A percentile compares a stretch with the other conserved stretches of the same genome.
phyloP scores from a whole-genome alignment of 148 eudicot species.

The Linanthus parryae region DNA sequence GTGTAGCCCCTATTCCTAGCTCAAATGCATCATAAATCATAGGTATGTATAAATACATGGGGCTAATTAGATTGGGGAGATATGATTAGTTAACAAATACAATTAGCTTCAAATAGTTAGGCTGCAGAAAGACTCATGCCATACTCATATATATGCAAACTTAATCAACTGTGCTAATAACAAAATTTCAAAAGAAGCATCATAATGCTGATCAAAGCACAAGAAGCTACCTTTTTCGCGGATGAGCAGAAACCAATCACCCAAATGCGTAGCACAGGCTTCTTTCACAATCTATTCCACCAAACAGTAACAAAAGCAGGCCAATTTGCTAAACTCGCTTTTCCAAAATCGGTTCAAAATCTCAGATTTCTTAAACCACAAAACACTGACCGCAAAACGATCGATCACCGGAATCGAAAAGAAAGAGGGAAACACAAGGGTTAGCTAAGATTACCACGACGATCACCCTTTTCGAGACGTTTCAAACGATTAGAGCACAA shows the following conservation, averaged over 20 bases:
- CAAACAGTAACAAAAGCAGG: background rate
- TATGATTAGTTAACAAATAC: too few relatives aligned
- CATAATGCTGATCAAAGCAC: background rate
- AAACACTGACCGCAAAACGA: background rate
- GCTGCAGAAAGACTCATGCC: background rate
- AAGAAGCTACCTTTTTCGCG: background rate
- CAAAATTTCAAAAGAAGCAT: background rate
- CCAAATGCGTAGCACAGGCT: background rate
- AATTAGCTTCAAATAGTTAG: background rate
- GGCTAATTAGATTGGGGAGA: too few relatives aligned
- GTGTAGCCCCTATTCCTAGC: background rate
- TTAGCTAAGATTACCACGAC: constrained; percentile 96
- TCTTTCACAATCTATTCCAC: background rate
- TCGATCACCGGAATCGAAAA: background rate
- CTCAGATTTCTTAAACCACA: constrained; percentile 4
- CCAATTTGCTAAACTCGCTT: too few relatives aligned
- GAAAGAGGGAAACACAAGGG: constrained; percentile 15
- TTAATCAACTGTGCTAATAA: background rate
- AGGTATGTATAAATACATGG: background rate
- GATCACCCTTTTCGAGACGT: constrained; percentile 69
- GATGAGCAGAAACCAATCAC: background rate
- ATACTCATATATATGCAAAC: background rate
- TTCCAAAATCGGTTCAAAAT: too few relatives aligned
- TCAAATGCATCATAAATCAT: background rate
- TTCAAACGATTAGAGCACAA: constrained; percentile 69